These are phyloP conservation scores for Psidium friedrichsthalianum DNA, from an alignment of 345 rosid species.

Conservation along the genomic window DNA sequence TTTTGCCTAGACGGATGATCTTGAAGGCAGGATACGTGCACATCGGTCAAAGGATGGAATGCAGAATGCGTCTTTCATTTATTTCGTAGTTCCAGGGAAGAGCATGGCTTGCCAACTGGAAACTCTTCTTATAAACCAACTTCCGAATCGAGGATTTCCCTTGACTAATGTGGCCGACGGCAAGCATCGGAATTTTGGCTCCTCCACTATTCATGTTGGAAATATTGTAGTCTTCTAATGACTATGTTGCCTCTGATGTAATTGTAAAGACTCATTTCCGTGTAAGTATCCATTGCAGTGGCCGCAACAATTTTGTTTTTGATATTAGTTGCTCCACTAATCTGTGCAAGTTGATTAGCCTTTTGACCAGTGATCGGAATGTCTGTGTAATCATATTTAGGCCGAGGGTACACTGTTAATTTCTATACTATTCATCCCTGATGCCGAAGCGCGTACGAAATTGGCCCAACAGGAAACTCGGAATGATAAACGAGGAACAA, in stretches of 20 bases:
- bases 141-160: constrained; percentile 42
- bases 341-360: background rate
- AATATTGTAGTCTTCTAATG: constrained; percentile 15
- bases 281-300: background rate
- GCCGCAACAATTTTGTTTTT: constrained; percentile 41
- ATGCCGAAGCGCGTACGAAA: no score
- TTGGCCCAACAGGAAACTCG: no score
- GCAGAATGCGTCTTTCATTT: constrained; percentile 61
- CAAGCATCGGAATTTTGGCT: constrained; percentile 80
- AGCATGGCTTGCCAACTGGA: constrained; percentile 85
- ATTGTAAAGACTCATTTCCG: no score
- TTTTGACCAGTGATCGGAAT: background rate
- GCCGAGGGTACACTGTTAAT: background rate
- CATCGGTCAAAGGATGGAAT: constrained; percentile 68
- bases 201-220: constrained; percentile 23
- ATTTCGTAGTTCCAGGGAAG: constrained; percentile 72
- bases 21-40: constrained; percentile 60
- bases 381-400: background rate
- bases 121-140: constrained; percentile 87
- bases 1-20: constrained; percentile 68
- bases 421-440: background rate
- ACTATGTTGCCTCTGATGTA: no score
- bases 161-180: constrained; percentile 75
- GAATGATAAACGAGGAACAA: no score
- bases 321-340: constrained; percentile 26